Conservation (phyloP, 2,329 filamentous ascomycete species). For the Stemphylium beticola region DNA sequence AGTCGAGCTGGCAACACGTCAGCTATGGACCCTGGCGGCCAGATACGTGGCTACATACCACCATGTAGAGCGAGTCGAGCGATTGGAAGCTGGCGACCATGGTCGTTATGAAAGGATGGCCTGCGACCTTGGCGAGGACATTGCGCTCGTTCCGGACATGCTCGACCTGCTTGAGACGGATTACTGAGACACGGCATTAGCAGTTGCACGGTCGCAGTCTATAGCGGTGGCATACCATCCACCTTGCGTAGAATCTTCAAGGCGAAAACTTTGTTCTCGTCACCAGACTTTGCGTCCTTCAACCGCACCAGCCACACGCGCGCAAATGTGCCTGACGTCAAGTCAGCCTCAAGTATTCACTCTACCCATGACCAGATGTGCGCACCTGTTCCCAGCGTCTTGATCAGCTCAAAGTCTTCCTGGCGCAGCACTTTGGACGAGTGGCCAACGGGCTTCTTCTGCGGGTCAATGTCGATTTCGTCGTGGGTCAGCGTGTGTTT, state of each 20-base stretch:
- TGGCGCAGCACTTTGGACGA: slow-evolving; percentile 55
- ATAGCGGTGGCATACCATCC: slow-evolving; percentile 50
- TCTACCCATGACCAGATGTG: not conserved
- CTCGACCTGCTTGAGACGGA: slow-evolving; percentile 84
- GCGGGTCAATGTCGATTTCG: slow-evolving; percentile 52
- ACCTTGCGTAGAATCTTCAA: slow-evolving; percentile 76
- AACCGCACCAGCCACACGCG: slow-evolving; percentile 79
- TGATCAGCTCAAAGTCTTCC: slow-evolving; percentile 73
- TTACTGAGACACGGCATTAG: slow-evolving; percentile 58
- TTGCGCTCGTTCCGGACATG: slow-evolving; percentile 84
- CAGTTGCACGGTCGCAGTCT: slow-evolving; percentile 13
- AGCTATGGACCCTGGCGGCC: slow-evolving; percentile 11
- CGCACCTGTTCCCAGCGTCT: slow-evolving; percentile 77
- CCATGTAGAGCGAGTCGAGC: slow-evolving; percentile 78
- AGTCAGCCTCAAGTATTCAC: slow-evolving; percentile 26
- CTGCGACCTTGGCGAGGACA: slow-evolving; percentile 77
- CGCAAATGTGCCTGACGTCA: slow-evolving; percentile 72
- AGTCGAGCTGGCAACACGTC: slow-evolving; percentile 65
- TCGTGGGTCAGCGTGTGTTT: slow-evolving; percentile 52
- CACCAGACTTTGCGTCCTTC: slow-evolving; percentile 57
- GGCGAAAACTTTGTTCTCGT: slow-evolving; percentile 73
- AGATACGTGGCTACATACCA: slow-evolving; percentile 53
- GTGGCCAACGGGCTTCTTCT: slow-evolving; percentile 55
- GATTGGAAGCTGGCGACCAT: slow-evolving; percentile 82
- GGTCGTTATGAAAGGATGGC: slow-evolving; percentile 83